phyloP scores from a whole-genome alignment of 73 alveolate genomes.

The Blepharisma stoltei region DNA sequence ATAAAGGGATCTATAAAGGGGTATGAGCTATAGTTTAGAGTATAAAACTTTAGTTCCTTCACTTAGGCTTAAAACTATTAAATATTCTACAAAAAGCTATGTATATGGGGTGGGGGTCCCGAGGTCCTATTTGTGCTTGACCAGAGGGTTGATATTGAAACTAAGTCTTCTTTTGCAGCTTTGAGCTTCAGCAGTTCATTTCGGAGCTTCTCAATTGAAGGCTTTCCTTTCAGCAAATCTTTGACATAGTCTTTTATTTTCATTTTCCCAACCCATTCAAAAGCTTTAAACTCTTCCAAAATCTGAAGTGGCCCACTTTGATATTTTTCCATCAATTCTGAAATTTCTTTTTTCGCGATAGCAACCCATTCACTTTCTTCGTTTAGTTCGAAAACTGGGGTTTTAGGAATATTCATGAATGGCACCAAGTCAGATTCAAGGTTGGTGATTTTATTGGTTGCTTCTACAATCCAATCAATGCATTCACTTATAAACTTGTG shows the following conservation, averaged over 20 bases:
- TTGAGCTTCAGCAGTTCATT: slow-evolving; percentile 28
- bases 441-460: slow-evolving; percentile 47
- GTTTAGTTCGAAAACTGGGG: slow-evolving; percentile 48
- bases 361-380: slow-evolving; percentile 39
- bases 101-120: too few relatives aligned
- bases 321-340: slow-evolving; percentile 42
- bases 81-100: too few relatives aligned
- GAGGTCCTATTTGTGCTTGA: too few relatives aligned
- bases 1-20: too few relatives aligned
- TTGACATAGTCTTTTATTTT: slow-evolving; percentile 39
- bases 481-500: slow-evolving; percentile 36
- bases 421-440: slow-evolving; percentile 65
- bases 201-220: slow-evolving; percentile 37
- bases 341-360: slow-evolving; percentile 37
- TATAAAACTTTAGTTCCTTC: too few relatives aligned
- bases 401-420: slow-evolving; percentile 44
- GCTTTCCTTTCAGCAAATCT: slow-evolving; percentile 47
- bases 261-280: slow-evolving; percentile 50
- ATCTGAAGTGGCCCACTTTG: slow-evolving; percentile 52
- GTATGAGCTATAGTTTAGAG: too few relatives aligned
- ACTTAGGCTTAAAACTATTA: too few relatives aligned
- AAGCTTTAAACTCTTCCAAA: slow-evolving; percentile 49
- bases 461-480: slow-evolving; percentile 41
- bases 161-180: slow-evolving; percentile 1
- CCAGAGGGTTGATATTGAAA: background rate